Base-by-base conservation (phyloP, 2,329 filamentous ascomycete genomes). In the Chrysoporthe cubensis region DNA sequence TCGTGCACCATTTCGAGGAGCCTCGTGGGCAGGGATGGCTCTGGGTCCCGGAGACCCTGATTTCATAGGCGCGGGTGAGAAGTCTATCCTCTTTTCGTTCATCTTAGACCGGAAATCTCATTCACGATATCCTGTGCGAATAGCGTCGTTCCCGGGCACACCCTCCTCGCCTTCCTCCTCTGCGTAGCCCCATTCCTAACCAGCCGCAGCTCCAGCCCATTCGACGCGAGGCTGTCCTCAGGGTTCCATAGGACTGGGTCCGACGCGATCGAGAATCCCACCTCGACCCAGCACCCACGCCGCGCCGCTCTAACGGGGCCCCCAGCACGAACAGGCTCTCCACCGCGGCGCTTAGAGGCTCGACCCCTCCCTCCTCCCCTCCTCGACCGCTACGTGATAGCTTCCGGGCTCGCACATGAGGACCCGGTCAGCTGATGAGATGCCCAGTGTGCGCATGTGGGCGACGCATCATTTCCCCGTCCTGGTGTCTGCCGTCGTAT, bases 351-450 rank as follows among this genome's bases (percentile, higher is more conserved):
- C 67, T 62, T 69, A 67, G 32, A 4, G 50, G 50, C 21, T 54
- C 50, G 58, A 42, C 32, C 37, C n/a, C 44, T 7, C 26, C 46
- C 44, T 59, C n/a, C 54, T 26, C 43, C 66, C 43, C 54, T 57
- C n/a, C 52, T 40, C 66, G n/a, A 46, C 37, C 66, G 40, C 58
- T 65, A 66, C 58, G 62, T 69, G 68, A 68, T 61, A 14, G 57
- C 37, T 26, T 46, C n/a, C 32, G 42, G 6, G 34, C 14, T 66
- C 62, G 63, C 68, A 69, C 68, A 69, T 69, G 68, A 64, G 57
- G 58, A 14, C 32, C 42, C 5, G 58, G 68, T 69, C 68, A 69
- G 58, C 68, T 69, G 68, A 69, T 69, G 46, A 57, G 32, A 26
- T 44, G 16, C 50, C 34, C 9, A 16, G 16, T 64, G 26, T 34